These are phyloP conservation scores for Tremellales sp. DNA, from an alignment of 1,284 basidiomycete species.

Conservation along the genomic window DNA sequence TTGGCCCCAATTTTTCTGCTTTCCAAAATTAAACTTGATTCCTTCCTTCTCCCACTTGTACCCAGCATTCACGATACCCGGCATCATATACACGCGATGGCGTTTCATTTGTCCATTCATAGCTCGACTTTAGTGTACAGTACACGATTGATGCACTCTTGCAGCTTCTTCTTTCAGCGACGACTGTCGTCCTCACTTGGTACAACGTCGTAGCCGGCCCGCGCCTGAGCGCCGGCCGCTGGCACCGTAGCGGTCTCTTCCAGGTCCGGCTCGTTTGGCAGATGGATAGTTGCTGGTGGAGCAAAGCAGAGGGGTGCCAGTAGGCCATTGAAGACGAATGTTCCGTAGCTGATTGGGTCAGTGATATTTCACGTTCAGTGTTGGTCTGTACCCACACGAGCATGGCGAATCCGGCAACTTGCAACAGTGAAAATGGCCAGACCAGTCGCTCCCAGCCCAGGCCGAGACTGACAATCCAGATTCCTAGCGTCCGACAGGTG, in stretches of 20 bases:
- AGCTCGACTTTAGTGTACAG: background rate
- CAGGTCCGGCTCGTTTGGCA: constrained; percentile 38
- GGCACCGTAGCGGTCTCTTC: constrained; percentile 38
- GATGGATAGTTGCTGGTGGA: constrained; percentile 26
- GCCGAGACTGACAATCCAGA: constrained; percentile 67
- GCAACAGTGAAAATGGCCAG: constrained; percentile 77
- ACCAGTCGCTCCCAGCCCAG: constrained; percentile 90
- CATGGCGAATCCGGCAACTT: constrained; percentile 81
- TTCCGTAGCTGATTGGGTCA: constrained; percentile 40
- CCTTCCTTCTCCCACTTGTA: too few relatives aligned
- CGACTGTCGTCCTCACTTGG: background rate
- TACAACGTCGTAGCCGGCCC: constrained; percentile 37
- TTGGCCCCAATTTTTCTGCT: background rate
- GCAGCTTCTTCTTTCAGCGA: background rate
- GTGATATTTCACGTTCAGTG: background rate
- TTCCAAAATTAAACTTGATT: background rate
- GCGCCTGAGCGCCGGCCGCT: constrained; percentile 23
- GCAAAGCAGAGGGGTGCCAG: constrained; percentile 61
- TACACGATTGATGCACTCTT: background rate
- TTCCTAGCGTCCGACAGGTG: constrained; percentile 90
- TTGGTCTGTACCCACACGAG: constrained; percentile 60
- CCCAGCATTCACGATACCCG: background rate
- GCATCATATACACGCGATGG: background rate
- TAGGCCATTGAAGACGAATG: constrained; percentile 63
- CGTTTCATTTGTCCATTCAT: too few relatives aligned